These are phyloP conservation scores for Sarocladiaceae sp. DNA, from an alignment of 2,329 filamentous ascomycete genomes.

Conservation along the genomic window DNA sequence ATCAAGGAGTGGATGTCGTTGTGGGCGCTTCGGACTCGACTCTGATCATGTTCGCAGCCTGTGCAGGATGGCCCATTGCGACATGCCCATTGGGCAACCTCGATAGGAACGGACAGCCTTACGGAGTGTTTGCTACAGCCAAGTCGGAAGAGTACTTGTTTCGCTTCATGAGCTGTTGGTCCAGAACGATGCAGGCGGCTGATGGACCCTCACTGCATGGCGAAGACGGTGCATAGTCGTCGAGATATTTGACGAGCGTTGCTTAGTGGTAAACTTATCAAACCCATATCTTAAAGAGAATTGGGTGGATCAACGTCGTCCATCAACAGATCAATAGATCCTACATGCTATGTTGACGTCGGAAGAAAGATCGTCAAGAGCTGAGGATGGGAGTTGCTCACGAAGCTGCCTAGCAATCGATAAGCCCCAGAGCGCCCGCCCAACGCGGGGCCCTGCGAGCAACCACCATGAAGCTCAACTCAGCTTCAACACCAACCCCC, in stretches of 20 bases:
- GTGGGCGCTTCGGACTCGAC: background rate
- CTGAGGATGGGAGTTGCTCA: background rate
- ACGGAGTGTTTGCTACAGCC: background rate
- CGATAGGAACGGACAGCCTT: background rate
- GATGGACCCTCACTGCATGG: background rate
- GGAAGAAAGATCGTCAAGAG: too few species aligned
- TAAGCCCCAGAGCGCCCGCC: background rate
- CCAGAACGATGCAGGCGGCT: background rate
- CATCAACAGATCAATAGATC: background rate
- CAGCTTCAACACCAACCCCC: background rate
- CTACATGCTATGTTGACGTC: too few species aligned
- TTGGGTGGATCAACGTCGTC: too few species aligned
- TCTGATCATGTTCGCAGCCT: background rate
- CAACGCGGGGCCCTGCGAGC: slow-evolving; percentile 3
- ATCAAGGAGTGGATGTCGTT: background rate
- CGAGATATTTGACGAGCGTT: too few species aligned
- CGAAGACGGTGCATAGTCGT: background rate
- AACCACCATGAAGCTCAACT: background rate
- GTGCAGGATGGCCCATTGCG: background rate
- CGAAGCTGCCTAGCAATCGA: background rate
- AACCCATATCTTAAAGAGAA: too few species aligned
- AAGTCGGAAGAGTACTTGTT: background rate
- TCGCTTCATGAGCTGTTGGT: background rate
- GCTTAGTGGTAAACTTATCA: too few species aligned
- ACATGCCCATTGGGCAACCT: background rate